These are phyloP conservation scores for Candida freyschussii DNA, from an alignment of 1,139 yeast genomes.

Conservation along the genomic window DNA sequence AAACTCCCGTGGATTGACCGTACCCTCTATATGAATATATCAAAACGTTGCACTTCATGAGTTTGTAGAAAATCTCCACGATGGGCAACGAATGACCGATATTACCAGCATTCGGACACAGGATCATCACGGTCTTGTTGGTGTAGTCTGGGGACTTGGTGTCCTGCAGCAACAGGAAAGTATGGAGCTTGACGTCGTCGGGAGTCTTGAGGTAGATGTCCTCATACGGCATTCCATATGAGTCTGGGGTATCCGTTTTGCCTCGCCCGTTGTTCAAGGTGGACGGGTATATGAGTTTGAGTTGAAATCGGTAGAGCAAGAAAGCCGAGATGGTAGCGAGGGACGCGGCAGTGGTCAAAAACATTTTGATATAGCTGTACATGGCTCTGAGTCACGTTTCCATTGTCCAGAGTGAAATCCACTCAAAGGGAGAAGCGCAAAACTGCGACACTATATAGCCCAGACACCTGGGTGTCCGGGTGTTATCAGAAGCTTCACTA, in stretches of 20 bases:
- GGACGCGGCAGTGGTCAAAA: slow-evolving; percentile 27
- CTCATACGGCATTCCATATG: slow-evolving; percentile 65
- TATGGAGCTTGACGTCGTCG: slow-evolving; percentile 57
- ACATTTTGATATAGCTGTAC: too few relatives aligned
- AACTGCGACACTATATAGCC: too few relatives aligned
- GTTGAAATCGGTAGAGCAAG: slow-evolving; percentile 66
- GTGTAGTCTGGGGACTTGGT: slow-evolving; percentile 36
- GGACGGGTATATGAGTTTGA: slow-evolving; percentile 74
- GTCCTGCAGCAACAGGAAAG: slow-evolving; percentile 47
- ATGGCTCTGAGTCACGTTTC: too few relatives aligned
- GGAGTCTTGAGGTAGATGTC: slow-evolving; percentile 54
- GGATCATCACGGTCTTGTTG: slow-evolving; percentile 67
- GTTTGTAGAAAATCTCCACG: slow-evolving; percentile 62
- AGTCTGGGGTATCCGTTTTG: slow-evolving; percentile 74
- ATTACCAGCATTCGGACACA: slow-evolving; percentile 95
- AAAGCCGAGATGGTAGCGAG: slow-evolving; percentile 36
- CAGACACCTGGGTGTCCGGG: too few relatives aligned
- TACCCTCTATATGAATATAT: slow-evolving; percentile 90
- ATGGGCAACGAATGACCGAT: slow-evolving; percentile 90
- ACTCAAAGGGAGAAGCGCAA: too few relatives aligned
- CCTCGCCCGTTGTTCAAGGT: slow-evolving; percentile 73
- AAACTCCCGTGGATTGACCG: slow-evolving; percentile 76
- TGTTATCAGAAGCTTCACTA: too few relatives aligned
- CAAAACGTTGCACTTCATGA: slow-evolving; percentile 72
- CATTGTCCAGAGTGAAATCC: too few relatives aligned